Base-by-base conservation (phyloP, 352 stramenopile genomes). In the Phytophthora brassicae region DNA sequence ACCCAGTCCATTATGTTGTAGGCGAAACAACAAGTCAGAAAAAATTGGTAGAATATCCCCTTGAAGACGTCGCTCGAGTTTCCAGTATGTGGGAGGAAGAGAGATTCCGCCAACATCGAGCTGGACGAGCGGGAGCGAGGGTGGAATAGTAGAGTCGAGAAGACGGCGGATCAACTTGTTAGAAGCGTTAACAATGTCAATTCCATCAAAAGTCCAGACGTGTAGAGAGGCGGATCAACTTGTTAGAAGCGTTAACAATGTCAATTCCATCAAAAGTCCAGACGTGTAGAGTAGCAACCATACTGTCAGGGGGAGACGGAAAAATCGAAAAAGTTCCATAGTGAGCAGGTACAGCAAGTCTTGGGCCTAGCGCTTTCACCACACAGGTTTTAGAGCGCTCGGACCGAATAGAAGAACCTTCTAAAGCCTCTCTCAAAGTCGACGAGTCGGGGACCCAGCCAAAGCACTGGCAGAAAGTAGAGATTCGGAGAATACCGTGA, bases 1-100 rank as follows among this genome's bases (percentile, higher is more conserved):
- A 17, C 20, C 35, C 28, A 52, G 31, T 2, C 28, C 38, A 23
- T 64, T 53, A 17, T 64, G 36, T 24, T 47, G 12, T 12, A 56
- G 47, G 1, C 47, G 38, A 24, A 53, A 64, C 0, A 57, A 11
- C 14, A 64, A 50, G 19, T 56, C 33, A 2, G 38, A 6, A 17
- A 12, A 41, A 19, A 52, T 23, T 1, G 56, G 38, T 3, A 63
- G 7, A 51, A 35, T 24, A 49, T 63, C 44, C 1, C 28, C 23
- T n/a, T 49, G 20, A 9, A 48, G 23, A 14, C n/a, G n/a, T n/a
- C n/a, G n/a, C n/a, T n/a, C n/a, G n/a, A n/a, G n/a, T 13, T 4
- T 7, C 55, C 42, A 45, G 29, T 49, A 36, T 17, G 23, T 14
- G 8, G 16, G 3, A 0, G 9, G 6, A 0, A 41, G 14, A 6